phyloP scores from a whole-genome alignment of 495 filamentous ascomycete genomes.

The Cudoniella acicularis region DNA sequence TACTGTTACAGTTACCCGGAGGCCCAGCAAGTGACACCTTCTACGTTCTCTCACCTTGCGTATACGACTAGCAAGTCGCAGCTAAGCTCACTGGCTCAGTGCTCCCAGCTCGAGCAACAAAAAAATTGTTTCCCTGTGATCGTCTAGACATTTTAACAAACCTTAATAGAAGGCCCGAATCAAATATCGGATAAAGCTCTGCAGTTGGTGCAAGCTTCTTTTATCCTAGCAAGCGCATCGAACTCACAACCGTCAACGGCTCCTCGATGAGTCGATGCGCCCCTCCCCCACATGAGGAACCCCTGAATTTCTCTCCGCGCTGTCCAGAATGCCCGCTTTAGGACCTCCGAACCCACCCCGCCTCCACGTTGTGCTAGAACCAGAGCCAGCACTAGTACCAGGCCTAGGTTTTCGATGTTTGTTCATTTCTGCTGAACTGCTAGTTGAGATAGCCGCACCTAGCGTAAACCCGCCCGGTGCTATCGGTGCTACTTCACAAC shows the following conservation, averaged over 20 bases:
- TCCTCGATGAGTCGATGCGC: background rate
- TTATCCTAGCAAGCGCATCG: conserved; percentile 1
- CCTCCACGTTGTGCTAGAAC: background rate
- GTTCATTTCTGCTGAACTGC: too few relatives aligned
- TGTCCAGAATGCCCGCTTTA: background rate
- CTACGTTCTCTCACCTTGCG: background rate
- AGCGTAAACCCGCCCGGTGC: background rate
- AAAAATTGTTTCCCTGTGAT: background rate
- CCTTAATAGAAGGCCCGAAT: conserved; percentile 15
- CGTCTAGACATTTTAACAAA: background rate
- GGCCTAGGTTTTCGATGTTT: background rate
- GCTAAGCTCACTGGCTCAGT: background rate
- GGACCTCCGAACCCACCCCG: too few relatives aligned
- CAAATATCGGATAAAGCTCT: background rate
- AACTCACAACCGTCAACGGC: background rate
- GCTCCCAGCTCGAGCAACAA: background rate
- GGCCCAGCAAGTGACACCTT: background rate
- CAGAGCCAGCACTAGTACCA: background rate
- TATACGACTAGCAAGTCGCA: too few relatives aligned
- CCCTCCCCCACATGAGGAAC: background rate
- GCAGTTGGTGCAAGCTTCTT: background rate
- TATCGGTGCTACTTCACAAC: background rate
- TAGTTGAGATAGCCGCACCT: background rate
- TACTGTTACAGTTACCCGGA: background rate
- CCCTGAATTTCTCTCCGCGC: background rate